A percentile compares a stretch with the other conserved stretches of the same genome.
These are phyloP conservation scores for Cucumis variabilis DNA, from an alignment of 331 rosid genomes.

Conservation along the genomic window DNA sequence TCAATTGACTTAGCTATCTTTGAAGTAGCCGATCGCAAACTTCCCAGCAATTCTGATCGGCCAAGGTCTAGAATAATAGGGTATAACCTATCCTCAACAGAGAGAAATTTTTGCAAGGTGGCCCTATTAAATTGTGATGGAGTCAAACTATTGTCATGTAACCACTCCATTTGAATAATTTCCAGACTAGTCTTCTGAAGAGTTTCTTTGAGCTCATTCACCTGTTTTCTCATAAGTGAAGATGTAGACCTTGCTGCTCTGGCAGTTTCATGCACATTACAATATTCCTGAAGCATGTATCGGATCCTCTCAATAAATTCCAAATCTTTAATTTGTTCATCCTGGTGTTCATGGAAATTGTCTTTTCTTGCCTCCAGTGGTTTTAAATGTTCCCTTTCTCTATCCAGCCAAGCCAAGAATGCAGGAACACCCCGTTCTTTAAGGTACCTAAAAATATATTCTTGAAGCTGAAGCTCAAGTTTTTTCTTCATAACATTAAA, in stretches of 20 bases:
- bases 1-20: slow-evolving; percentile 78
- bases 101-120: slow-evolving; percentile 65
- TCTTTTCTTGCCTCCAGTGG: slow-evolving; percentile 66
- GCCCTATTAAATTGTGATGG: slow-evolving; percentile 70
- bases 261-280: slow-evolving; percentile 93
- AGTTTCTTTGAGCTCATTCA: slow-evolving; percentile 80
- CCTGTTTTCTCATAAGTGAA: slow-evolving; percentile 76
- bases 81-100: slow-evolving; percentile 67
- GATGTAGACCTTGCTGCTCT: slow-evolving; percentile 91
- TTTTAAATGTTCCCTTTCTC: slow-evolving; percentile 72
- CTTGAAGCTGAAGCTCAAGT: slow-evolving; percentile 87
- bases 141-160: slow-evolving; percentile 68
- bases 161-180: slow-evolving; percentile 94
- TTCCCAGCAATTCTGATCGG: slow-evolving; percentile 82
- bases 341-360: slow-evolving; percentile 51
- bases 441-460: slow-evolving; percentile 68
- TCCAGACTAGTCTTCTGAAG: slow-evolving; percentile 79
- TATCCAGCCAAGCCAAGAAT: slow-evolving; percentile 74
- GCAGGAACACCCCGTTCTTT: slow-evolving; percentile 75
- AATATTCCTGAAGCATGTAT: slow-evolving; percentile 86
- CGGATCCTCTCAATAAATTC: slow-evolving; percentile 67
- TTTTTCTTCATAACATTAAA: slow-evolving; percentile 79
- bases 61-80: slow-evolving; percentile 64
- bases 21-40: slow-evolving; percentile 75
- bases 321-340: slow-evolving; percentile 58